phyloP scores from a whole-genome alignment of 73 alveolate species.

The Paramecium bursaria region DNA sequence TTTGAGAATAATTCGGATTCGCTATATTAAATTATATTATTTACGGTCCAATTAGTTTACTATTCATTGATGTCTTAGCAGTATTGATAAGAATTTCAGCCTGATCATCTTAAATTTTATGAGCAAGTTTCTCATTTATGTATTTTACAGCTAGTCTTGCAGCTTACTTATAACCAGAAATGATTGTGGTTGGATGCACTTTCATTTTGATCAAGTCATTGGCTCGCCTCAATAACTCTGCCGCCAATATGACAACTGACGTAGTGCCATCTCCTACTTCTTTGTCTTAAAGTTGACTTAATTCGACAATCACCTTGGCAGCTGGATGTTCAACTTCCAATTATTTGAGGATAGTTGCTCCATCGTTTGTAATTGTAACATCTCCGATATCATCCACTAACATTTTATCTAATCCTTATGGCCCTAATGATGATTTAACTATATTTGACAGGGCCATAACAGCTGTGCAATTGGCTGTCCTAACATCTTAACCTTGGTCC shows the following conservation, averaged over 20 bases:
- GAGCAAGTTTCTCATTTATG: conserved; percentile 84
- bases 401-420: conserved; percentile 99
- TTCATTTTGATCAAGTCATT: conserved; percentile 96
- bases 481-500: conserved; percentile 96
- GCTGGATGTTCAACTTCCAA: conserved; percentile 99
- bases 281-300: conserved; percentile 95
- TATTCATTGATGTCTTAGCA: conserved; percentile 93
- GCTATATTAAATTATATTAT: neutral
- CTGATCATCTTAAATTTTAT: conserved; percentile 82
- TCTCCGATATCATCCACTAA: conserved; percentile 99
- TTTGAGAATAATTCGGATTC: conserved; percentile 88
- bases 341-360: conserved; percentile 97
- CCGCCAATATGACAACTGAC: conserved; percentile 98
- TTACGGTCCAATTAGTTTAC: conserved; percentile 90
- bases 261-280: conserved; percentile 99
- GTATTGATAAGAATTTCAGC: conserved; percentile 89
- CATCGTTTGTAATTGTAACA: conserved; percentile 98
- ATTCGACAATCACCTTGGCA: conserved; percentile 98
- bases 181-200: conserved; percentile 98
- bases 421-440: conserved; percentile 98
- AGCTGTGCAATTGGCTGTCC: conserved; percentile 85
- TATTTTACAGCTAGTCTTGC: conserved; percentile 84
- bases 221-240: conserved; percentile 98
- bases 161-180: conserved; percentile 96
- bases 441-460: conserved; percentile 96